Base-by-base conservation (phyloP, 768 basidiomycete species). In the Tephrocybe sp. region DNA sequence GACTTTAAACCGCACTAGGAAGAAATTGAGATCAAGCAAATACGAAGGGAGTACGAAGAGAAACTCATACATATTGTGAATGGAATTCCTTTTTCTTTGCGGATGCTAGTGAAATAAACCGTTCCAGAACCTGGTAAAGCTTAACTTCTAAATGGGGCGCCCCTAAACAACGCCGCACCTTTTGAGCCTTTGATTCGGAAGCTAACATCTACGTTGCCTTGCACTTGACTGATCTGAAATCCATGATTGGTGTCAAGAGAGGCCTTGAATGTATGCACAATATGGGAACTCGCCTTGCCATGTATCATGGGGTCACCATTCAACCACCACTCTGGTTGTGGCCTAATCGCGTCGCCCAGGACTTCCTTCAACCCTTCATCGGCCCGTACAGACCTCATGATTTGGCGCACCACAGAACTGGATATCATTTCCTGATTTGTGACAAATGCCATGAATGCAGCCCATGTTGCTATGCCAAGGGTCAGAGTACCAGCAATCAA, bases 101-200 rank as follows among this genome's bases (percentile, higher is more conserved):
- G 77, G 48, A 92, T 85, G 63, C 87, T 90, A 2, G 89, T 91
- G 63, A 91, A 92, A 61, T 92, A 91, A 2, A 91, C 64, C 15
- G 87, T 92, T 5, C 89, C 89, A 16, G 82, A 74, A 18, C 79
- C 88, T 89, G 49, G 5, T 21, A 24, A 36, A 19, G 24, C 16
- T 16, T 53, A 13, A 32, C 24, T 31, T 31, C 31, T 25, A 34
- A 1, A 46, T 24, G 16, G 26, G n/a, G 3, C 11, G 39, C 24
- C 22, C 34, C 11, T 18, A 26, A 18, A 36, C n/a, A 41, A 48
- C 5, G 35, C 5, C 72, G 37, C 19, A 83, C 89, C 80, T 71
- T 76, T 81, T 35, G 86, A 82, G 2, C 89, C 89, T 58, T 81
- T 85, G 28, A 92, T 68, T 49, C 87, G 77, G 65, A 89, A 87